phyloP scores from a whole-genome alignment of 768 basidiomycete species.

The Mycena kentingensis region DNA sequence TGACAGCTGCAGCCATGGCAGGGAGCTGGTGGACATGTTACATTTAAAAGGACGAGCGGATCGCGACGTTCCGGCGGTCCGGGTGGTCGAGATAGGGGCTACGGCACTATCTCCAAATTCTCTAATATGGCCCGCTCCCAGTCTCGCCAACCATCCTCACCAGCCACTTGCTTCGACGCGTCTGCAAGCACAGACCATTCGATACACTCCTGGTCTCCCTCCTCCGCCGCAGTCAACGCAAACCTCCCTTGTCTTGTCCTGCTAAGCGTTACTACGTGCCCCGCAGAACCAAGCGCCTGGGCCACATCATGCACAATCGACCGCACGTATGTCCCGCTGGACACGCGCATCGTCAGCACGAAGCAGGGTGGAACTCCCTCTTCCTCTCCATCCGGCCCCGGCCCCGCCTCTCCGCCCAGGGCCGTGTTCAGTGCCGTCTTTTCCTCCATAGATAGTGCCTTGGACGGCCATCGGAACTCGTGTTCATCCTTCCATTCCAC shows the following conservation, averaged over 20 bases:
- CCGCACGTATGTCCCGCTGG: constrained; percentile 95
- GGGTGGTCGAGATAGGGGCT: neutral
- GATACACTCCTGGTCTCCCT: constrained; percentile 61
- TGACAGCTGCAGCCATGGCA: constrained; percentile 46
- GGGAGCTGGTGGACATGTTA: too few species aligned
- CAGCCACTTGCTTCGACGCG: constrained; percentile 57
- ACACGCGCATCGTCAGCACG: constrained; percentile 88
- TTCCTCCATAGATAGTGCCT: constrained; percentile 66
- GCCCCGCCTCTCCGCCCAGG: constrained; percentile 48
- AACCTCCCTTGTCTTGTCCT: constrained; percentile 90
- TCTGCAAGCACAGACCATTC: constrained; percentile 75
- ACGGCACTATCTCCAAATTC: constrained; percentile 62
- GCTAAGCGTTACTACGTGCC: constrained; percentile 89
- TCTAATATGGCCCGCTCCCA: constrained; percentile 87
- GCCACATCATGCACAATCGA: constrained; percentile 94
- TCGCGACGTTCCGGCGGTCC: neutral
- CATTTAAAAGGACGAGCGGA: too few species aligned
- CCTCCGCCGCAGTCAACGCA: constrained; percentile 47
- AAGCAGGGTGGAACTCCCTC: constrained; percentile 70
- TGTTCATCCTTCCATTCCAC: constrained; percentile 84
- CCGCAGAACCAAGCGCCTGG: constrained; percentile 79
- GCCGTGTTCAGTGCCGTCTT: constrained; percentile 70
- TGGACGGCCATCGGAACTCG: constrained; percentile 72
- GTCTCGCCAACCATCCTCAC: constrained; percentile 65
- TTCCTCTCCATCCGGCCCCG: constrained; percentile 43